Conservation (phyloP, 306 rosid genomes). For the Castanea sativa region DNA sequence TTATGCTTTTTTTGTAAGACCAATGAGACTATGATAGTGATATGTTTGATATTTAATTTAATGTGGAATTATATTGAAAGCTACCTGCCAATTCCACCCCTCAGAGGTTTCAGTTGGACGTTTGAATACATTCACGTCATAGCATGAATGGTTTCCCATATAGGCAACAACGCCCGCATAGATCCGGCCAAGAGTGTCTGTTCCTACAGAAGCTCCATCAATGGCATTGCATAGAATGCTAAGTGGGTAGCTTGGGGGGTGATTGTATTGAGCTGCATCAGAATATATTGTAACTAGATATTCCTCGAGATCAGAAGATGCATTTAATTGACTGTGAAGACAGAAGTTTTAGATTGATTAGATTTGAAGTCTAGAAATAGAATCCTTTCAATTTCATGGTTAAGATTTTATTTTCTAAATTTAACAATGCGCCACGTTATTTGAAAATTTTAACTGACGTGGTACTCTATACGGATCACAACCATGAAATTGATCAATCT, state of each 20-base stretch:
- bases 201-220: conserved; percentile 19
- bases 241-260: conserved; percentile 24
- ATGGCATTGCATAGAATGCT: conserved; percentile 26
- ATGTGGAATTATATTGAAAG: neutral
- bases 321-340: conserved; percentile 18
- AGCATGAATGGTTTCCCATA: conserved; percentile 7
- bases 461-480: too few relatives aligned
- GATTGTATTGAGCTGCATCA: conserved; percentile 30
- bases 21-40: too few relatives aligned
- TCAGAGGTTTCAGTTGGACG: conserved; percentile 8
- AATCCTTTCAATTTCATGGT: too few relatives aligned
- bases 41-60: neutral
- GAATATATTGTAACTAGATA: conserved; percentile 9
- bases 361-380: neutral
- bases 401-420: too few relatives aligned
- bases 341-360: too few relatives aligned
- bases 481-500: too few relatives aligned
- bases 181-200: conserved; percentile 28
- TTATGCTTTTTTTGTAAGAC: too few relatives aligned
- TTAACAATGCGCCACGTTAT: too few relatives aligned
- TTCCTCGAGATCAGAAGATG: conserved; percentile 23
- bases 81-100: conserved; percentile 45
- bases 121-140: conserved; percentile 17
- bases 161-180: conserved; percentile 25
- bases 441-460: too few relatives aligned